phyloP scores from a whole-genome alignment of 2,329 filamentous ascomycete genomes.

The Colletotrichum sojae region DNA sequence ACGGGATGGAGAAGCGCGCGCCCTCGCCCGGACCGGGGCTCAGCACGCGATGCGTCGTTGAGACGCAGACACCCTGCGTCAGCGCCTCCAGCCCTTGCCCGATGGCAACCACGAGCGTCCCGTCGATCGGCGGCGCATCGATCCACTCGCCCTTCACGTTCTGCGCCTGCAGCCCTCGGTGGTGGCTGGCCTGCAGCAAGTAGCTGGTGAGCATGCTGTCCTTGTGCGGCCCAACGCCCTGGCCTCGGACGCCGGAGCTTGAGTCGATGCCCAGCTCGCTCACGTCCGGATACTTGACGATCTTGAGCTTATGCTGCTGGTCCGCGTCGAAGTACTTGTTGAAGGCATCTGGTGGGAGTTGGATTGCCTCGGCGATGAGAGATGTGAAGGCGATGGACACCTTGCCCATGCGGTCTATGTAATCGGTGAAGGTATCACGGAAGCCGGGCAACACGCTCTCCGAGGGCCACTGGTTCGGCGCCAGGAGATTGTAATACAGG shows the following conservation, averaged over 20 bases:
- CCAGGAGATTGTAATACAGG: slow-evolving; percentile 80
- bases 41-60: slow-evolving; percentile 88
- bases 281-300: slow-evolving; percentile 87
- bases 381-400: slow-evolving; percentile 83
- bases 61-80: slow-evolving; percentile 85
- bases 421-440: slow-evolving; percentile 77
- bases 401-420: slow-evolving; percentile 81
- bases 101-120: slow-evolving; percentile 88
- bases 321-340: slow-evolving; percentile 82
- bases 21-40: slow-evolving; percentile 78
- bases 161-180: slow-evolving; percentile 85
- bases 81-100: slow-evolving; percentile 90
- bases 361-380: slow-evolving; percentile 87
- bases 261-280: slow-evolving; percentile 66
- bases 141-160: slow-evolving; percentile 86
- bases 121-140: slow-evolving; percentile 81
- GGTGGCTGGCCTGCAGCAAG: slow-evolving; percentile 83
- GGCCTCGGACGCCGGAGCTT: slow-evolving; percentile 57
- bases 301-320: slow-evolving; percentile 89
- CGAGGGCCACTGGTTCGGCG: slow-evolving; percentile 86
- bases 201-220: slow-evolving; percentile 88
- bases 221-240: slow-evolving; percentile 84
- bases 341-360: slow-evolving; percentile 78
- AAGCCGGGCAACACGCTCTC: slow-evolving; percentile 75
- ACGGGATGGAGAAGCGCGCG: slow-evolving; percentile 84